Evolutionary conservation across 495 filamentous ascomycete genomes (phyloP), one percentile per base, ranked within the genome.

Genomic region (Eremomyces bilateralis): DNA sequence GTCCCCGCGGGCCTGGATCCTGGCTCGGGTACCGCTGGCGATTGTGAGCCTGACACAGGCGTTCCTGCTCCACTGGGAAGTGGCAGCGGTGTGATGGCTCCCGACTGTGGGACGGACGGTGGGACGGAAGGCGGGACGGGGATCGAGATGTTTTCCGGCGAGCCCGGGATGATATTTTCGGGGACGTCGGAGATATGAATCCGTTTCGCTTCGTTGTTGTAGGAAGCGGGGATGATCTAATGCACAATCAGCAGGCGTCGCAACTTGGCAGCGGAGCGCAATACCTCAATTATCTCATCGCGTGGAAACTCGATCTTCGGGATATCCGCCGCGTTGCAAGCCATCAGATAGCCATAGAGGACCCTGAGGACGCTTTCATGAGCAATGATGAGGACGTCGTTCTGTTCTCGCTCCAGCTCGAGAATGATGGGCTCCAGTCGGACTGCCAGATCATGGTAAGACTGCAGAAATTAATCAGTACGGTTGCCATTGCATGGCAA

Each of bases 401-500:
- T 91, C 49, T 93, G 79, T 52, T 99, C 88, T 21, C 90, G 76
- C 55, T 99, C 90, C 2, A 99, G 65, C 54, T 99, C 90, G 6
- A 99, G 68, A 52, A 99, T 99, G 40, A 99, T 88, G 5, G 90
- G 90, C 53, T 99, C 90, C n/a, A 95, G 70, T 15, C 90, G 79
- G 37, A 95, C 88, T 17, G 90, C 90, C 25, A 99, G 69, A 50
- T 99, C 88, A 53, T 99, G 88, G 52, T 99, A 99, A 16, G 85
- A 95, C 81, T 84, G 38, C 28, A 29, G 15, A n/a, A 34, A 33
- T 29, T n/a, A n/a, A n/a, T n/a, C n/a, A n/a, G n/a, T n/a, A 19
- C 16, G 31, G 6, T 15, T 25, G 19, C 27, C 17, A 34, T 27
- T 20, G 27, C 15, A 37, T 20, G 15, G 43, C 34, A 19, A 12